Conservation (phyloP, 257 asterid species). For the Nicotiana otophora region DNA sequence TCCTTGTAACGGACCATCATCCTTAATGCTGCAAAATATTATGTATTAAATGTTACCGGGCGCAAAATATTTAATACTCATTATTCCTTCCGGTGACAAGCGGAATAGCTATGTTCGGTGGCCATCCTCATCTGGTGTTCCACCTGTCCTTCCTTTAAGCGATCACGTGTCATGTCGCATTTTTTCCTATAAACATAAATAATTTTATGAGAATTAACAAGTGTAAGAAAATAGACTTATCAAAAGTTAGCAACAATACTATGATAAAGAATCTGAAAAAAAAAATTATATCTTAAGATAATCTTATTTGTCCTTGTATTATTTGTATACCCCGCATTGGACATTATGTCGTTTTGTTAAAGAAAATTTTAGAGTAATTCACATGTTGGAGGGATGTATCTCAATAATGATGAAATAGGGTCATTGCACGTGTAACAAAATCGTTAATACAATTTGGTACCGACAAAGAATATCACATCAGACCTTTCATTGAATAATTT, state of each 20-base stretch:
- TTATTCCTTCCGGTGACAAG: too few species aligned
- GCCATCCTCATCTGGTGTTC: too few species aligned
- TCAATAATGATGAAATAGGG: not conserved
- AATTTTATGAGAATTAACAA: not conserved
- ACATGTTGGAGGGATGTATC: not conserved
- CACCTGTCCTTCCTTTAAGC: too few species aligned
- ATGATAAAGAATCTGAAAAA: not conserved
- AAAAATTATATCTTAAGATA: not conserved
- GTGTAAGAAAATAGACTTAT: too few species aligned
- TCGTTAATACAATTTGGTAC: not conserved
- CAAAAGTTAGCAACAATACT: not conserved
- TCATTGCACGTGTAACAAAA: conserved; percentile 27
- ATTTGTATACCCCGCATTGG: not conserved
- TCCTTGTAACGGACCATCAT: too few species aligned
- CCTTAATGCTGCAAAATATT: too few species aligned
- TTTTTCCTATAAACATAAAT: too few species aligned
- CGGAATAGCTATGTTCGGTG: too few species aligned
- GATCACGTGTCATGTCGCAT: too few species aligned
- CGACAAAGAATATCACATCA: not conserved
- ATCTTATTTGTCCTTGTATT: not conserved
- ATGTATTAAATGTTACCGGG: too few species aligned
- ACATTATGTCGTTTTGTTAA: not conserved
- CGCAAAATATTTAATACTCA: too few species aligned
- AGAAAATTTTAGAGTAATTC: not conserved
- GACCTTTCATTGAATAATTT: not conserved